Evolutionary conservation across 345 rosid species (phyloP), one percentile per base, ranked within the genome.

Genomic region (Stellera chamaejasme): DNA sequence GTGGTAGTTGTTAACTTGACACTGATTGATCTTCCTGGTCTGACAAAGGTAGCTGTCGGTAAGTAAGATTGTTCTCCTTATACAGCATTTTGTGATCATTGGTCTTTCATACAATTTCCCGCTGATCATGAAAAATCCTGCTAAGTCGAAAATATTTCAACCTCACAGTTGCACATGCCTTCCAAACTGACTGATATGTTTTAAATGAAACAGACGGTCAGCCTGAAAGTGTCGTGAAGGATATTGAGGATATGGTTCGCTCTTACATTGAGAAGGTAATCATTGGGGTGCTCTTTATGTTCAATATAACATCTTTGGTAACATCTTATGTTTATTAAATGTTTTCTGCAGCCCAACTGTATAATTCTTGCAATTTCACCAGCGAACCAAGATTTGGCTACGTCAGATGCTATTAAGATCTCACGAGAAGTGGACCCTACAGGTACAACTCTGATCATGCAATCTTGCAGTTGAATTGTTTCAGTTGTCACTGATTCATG

Each of bases 301-400:
- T 41, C 9, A 2, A 11, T 48, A 11, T 7, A 13, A 55, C 47
- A 11, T 0, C 4, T 14, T 10, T 27, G 2, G 8, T 11, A 49
- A 43, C 13, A 41, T 3, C 68, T 45, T 62, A 36, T 60, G 11
- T 65, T 58, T 59, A 10, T 47, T 56, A 26, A 52, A 63, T 62
- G 32, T 71, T 71, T 50, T 48, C 14, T 73, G 69, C 77, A 94
- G 99, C 97, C 99, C 54, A 94, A 94, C 71, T 83, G 90, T 80
- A 73, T 94, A 67, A 94, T 94, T 74, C 73, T 94, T 66, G 99
- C 99, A 42, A 85, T 94, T 73, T 94, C 99, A 66, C 99, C 99
- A 28, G 99, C 99, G 45, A 94, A 94, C 68, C 99, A 94, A 85
- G 99, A 94, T 85, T 95, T 94, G 54, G 99, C 99, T 55, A 94